Base-by-base conservation (phyloP, 257 asterid species). In the Cordia subcordata region DNA sequence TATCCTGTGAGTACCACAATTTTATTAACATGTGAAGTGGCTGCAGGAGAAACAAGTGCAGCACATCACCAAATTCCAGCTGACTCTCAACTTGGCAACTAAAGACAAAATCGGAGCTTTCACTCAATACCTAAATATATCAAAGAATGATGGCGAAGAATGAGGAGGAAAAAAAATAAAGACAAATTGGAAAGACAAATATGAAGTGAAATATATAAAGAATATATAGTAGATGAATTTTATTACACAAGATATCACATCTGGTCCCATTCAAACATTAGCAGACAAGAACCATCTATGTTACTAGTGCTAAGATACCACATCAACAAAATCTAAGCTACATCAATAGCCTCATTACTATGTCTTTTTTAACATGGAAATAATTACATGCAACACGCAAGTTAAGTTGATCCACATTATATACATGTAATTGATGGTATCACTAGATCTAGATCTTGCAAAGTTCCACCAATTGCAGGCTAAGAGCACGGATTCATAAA, bases 1-100 rank as follows among this genome's bases (percentile, higher is more conserved):
- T 53, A 38, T 55, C 75, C 64, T 27, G 35, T 27, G 35, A 27
- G 35, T 27, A 1, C 35, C 59, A 40, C 20, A 60, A 68, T 46
- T 19, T 54, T 40, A 40, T 47, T 47, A 53, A 60, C 27, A 57
- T 60, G 55, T 33, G 32, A 59, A 60, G n/a, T 44, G 19, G 40
- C 10, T 57, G 54, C 62, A 61, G 69, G 47, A 42, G 10, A 42
- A 42, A 42, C 66, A 72, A 33, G 40, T 65, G 40, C 49, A 58
- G 16, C 9, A 23, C 37, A 13, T 20, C 53, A 27, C 52, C 57
- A 49, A 49, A 15, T 57, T 50, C 37, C 60, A 37, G 49, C 35
- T 62, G 11, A 27, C 50, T n/a, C 35, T 27, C 35, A 27, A 6
- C 35, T 27, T 27, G 35, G 35, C 6, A 27, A 27, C 3, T 27